phyloP scores from a whole-genome alignment of 2,329 filamentous ascomycete genomes.

The Colletotrichum aenigma region DNA sequence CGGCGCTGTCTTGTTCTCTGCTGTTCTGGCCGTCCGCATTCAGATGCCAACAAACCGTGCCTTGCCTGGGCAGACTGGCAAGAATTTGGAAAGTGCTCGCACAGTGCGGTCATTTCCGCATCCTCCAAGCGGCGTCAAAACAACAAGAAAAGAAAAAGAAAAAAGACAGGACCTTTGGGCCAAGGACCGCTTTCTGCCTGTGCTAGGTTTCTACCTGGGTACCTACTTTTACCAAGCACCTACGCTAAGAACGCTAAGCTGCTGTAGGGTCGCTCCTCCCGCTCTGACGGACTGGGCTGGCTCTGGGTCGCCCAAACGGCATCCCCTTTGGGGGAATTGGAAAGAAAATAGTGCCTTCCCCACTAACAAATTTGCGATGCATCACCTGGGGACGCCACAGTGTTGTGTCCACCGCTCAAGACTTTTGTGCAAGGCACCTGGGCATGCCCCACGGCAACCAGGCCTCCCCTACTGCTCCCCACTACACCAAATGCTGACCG shows the following conservation, averaged over 20 bases:
- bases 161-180: background rate
- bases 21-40: background rate
- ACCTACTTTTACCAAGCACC: background rate
- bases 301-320: constrained; percentile 5
- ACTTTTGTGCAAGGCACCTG: background rate
- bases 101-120: background rate
- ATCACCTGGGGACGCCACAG: background rate
- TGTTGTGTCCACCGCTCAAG: background rate
- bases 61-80: background rate
- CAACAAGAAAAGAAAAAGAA: background rate
- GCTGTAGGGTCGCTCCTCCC: constrained; percentile 10
- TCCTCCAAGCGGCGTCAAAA: background rate
- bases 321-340: background rate
- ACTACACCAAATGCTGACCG: background rate
- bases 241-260: background rate
- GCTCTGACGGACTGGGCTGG: constrained; percentile 13
- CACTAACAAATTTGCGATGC: background rate
- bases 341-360: background rate
- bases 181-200: constrained; percentile 3
- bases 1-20: background rate
- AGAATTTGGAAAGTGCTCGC: background rate
- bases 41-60: background rate
- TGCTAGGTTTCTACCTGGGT: background rate
- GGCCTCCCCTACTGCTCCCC: background rate
- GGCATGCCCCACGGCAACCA: background rate